Percentiles rank a stretch among this genome's conserved stretches.
phyloP scores from a whole-genome alignment of 768 basidiomycete genomes.

The Boletus subparvulus region DNA sequence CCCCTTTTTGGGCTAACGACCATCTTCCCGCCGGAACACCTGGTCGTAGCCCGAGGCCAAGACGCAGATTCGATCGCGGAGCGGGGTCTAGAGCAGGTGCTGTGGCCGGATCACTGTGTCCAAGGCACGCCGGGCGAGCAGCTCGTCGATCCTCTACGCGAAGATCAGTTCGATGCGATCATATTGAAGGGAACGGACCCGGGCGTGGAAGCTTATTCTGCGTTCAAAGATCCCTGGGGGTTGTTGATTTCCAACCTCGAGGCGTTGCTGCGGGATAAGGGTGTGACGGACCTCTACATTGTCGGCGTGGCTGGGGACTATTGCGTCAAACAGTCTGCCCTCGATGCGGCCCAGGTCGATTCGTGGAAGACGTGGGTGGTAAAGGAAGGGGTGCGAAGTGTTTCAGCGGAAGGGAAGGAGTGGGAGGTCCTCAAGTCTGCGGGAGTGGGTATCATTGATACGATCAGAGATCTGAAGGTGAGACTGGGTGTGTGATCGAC shows the following conservation, averaged over 20 bases:
- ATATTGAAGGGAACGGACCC: conserved; percentile 56
- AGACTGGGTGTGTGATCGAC: conserved; percentile 14
- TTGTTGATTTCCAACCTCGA: conserved; percentile 49
- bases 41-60: conserved; percentile 30
- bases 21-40: conserved; percentile 33
- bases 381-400: conserved; percentile 48
- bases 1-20: conserved; percentile 41
- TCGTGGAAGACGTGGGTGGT: conserved; percentile 53
- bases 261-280: conserved; percentile 37
- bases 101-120: conserved; percentile 86
- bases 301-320: conserved; percentile 76
- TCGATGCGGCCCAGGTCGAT: conserved; percentile 47
- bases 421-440: conserved; percentile 40
- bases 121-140: conserved; percentile 57
- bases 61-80: conserved; percentile 13
- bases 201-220: conserved; percentile 78
- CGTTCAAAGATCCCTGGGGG: conserved; percentile 63
- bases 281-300: conserved; percentile 59
- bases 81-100: conserved; percentile 46
- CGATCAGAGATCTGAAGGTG: conserved; percentile 28
- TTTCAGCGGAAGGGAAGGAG: conserved; percentile 30
- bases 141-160: conserved; percentile 54
- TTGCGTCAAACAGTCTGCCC: conserved; percentile 63
- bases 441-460: conserved; percentile 35
- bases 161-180: conserved; percentile 41